Base-by-base conservation (phyloP, 331 rosid genomes). In the Acacia pycnantha region DNA sequence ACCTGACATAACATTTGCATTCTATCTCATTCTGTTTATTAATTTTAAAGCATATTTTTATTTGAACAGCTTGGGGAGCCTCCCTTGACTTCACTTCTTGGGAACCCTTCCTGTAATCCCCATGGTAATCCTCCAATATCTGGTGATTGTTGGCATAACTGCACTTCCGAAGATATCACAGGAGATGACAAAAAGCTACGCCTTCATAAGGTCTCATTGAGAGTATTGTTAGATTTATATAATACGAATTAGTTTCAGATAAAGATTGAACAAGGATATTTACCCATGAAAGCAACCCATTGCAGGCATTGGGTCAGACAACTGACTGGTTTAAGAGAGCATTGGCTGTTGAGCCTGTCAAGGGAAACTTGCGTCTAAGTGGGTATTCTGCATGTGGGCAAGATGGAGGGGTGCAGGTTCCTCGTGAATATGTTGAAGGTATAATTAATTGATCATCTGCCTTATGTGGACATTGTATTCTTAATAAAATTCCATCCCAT, bases 341-440 rank as follows among this genome's bases (percentile, higher is more conserved):
- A 59, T 85, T 87, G 83, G 84, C 86, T 72, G 90, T 87, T 50
- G 90, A 87, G 82, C 90, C 86, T 72, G 90, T 87, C 74, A 87
- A 85, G 77, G 97, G 98, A 81, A 96, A 91, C 85, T 88, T 96
- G 88, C 89, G 90, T 77, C 87, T 96, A 86, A 96, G 98, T 85
- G 99, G 99, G 62, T 96, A 96, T 85, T 96, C 99, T 50, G 99
- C 99, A 33, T 96, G 99, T 18, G 99, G 99, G 43, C 99, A 96
- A 89, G 99, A 96, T 84, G 99, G 99, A 78, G 99, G 99, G 3
- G 99, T 96, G 83, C 98, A 94, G 86, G 90, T 96, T 81, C 98
- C 99, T 51, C 95, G 75, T 71, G 91, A 89, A 88, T 96, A 96
- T 86, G 92, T 94, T 72, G 99, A 96, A 85, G 99, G 98, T 94